These are phyloP conservation scores for Sporothrix brunneoviolacea DNA, from an alignment of 2,329 filamentous ascomycete genomes.

Conservation along the genomic window DNA sequence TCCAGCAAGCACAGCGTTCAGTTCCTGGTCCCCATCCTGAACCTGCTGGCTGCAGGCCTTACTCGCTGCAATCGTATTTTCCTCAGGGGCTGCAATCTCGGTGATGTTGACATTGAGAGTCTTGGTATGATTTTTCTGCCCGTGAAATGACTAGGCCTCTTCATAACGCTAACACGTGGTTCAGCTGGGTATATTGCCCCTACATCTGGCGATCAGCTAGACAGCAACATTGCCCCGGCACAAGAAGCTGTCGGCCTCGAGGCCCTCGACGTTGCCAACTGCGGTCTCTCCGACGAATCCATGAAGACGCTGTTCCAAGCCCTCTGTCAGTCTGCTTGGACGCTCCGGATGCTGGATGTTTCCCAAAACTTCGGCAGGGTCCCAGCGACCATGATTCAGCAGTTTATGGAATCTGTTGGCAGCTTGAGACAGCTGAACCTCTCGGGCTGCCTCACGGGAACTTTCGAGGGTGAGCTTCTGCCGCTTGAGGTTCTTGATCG, in stretches of 20 bases:
- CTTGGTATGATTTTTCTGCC: slow-evolving; percentile 30
- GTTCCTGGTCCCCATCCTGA: slow-evolving; percentile 36
- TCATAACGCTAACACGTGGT: too few relatives aligned
- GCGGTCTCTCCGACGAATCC: slow-evolving; percentile 43
- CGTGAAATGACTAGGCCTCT: too few relatives aligned
- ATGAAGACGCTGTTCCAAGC: slow-evolving; percentile 43
- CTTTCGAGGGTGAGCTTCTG: slow-evolving; percentile 39
- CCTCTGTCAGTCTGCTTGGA: slow-evolving; percentile 29
- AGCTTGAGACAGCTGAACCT: slow-evolving; percentile 44
- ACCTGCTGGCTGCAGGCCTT: slow-evolving; percentile 35
- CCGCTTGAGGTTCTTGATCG: slow-evolving; percentile 35
- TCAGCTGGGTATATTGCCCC: slow-evolving; percentile 14
- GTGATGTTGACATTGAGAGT: slow-evolving; percentile 40
- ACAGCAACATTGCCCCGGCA: not conserved
- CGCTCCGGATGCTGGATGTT: slow-evolving; percentile 43
- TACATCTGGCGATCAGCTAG: not conserved
- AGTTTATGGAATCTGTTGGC: slow-evolving; percentile 36
- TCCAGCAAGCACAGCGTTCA: slow-evolving; percentile 19
- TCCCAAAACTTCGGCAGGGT: slow-evolving; percentile 48
- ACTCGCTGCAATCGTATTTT: slow-evolving; percentile 46
- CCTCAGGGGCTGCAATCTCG: slow-evolving; percentile 44
- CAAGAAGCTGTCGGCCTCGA: slow-evolving; percentile 32
- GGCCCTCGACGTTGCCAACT: slow-evolving; percentile 44
- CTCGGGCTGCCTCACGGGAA: slow-evolving; percentile 43
- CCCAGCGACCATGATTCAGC: slow-evolving; percentile 39